Evolutionary conservation across 2,329 filamentous ascomycete genomes (phyloP).

Genomic region (Cyanodermella asteris): DNA sequence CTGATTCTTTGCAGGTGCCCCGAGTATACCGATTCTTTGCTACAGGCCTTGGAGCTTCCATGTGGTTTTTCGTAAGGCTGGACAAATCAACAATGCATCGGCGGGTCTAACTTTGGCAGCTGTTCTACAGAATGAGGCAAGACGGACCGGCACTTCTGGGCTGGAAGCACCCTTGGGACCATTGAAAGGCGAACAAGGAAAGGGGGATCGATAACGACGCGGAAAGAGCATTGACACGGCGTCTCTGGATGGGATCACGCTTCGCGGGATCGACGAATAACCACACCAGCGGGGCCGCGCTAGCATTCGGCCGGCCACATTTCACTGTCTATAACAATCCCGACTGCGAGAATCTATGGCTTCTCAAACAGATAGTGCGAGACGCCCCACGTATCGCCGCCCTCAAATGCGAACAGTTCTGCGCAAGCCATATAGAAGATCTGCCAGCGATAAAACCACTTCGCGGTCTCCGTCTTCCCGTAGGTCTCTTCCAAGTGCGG

Average conservation of each 20-base stretch:
- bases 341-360: constrained; percentile 8
- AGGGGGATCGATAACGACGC: too few species aligned
- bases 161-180: constrained; percentile 93
- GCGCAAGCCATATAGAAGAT: constrained; percentile 52
- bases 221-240: too few species aligned
- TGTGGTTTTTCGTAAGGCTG: constrained; percentile 92
- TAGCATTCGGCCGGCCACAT: too few species aligned
- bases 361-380: constrained; percentile 47
- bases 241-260: too few species aligned
- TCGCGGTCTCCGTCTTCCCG: constrained; percentile 33
- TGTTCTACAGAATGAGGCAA: constrained; percentile 93
- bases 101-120: constrained; percentile 23
- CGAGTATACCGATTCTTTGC: constrained; percentile 67
- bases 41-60: constrained; percentile 74
- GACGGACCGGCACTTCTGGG: constrained; percentile 80
- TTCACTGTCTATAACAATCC: too few species aligned
- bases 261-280: too few species aligned
- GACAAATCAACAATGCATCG: not conserved
- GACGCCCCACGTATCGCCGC: constrained; percentile 46
- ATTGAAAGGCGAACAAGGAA: constrained; percentile 29
- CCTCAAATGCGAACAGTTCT: constrained; percentile 43
- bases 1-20: constrained; percentile 14
- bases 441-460: constrained; percentile 50
- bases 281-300: too few species aligned
- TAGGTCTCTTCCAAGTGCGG: constrained; percentile 43